Conservation (phyloP, 1,139 yeast genomes). For the Meyerozyma carpophila region DNA sequence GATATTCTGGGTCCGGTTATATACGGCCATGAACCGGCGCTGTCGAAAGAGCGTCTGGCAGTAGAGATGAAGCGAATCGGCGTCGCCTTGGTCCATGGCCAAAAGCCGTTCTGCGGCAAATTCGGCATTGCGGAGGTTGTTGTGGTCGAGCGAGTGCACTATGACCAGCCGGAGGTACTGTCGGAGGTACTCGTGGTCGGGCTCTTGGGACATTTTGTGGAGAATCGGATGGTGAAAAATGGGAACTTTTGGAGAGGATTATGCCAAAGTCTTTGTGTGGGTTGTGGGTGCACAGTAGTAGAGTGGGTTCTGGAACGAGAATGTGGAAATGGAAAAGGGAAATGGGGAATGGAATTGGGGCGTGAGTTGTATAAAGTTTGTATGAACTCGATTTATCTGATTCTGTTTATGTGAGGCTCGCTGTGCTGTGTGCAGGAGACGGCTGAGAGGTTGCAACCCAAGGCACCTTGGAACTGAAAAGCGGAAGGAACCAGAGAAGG, state of each 20-base stretch:
- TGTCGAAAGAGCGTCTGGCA: slow-evolving; percentile 56
- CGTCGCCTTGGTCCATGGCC: slow-evolving; percentile 46
- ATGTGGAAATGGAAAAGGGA: no score
- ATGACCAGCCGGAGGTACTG: slow-evolving; percentile 52
- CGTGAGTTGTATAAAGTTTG: no score
- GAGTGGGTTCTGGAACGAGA: no score
- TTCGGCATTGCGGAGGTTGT: slow-evolving; percentile 66
- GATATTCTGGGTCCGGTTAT: slow-evolving; percentile 31
- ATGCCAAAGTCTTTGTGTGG: background rate
- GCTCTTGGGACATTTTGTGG: slow-evolving; percentile 8
- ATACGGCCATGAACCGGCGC: slow-evolving; percentile 57
- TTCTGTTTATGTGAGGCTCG: background rate
- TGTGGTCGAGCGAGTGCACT: slow-evolving; percentile 68
- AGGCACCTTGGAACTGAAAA: no score
- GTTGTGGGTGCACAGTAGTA: background rate
- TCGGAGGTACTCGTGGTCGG: slow-evolving; percentile 19
- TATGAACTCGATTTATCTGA: slow-evolving; percentile 1
- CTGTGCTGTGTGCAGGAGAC: background rate
- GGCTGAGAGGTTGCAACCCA: no score
- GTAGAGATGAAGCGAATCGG: slow-evolving; percentile 58
- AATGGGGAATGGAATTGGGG: no score
- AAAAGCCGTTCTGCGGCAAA: slow-evolving; percentile 74
- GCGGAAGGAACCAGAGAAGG: no score
- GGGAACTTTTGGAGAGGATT: background rate
- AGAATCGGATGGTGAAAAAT: background rate